A percentile compares a stretch with the other conserved stretches of the same genome.
These are phyloP conservation scores for Melampsora americana DNA, from an alignment of 1,284 basidiomycete species.

Conservation along the genomic window DNA sequence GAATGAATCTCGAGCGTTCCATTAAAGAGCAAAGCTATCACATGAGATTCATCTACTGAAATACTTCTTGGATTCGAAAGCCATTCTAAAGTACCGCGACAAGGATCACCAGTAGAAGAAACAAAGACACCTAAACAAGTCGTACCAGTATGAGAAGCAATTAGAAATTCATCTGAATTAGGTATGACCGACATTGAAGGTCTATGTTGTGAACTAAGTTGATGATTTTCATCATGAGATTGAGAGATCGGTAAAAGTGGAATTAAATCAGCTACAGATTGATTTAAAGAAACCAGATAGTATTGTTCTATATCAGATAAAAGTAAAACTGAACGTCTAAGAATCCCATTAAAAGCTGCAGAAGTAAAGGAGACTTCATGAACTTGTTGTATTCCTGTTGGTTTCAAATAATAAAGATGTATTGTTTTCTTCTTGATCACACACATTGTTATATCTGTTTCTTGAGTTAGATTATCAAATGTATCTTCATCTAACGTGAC, in stretches of 20 bases:
- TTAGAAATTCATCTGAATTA: slow-evolving; percentile 34
- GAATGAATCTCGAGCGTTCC: slow-evolving; percentile 31
- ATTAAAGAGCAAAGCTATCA: slow-evolving; percentile 40
- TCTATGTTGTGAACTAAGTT: slow-evolving; percentile 32
- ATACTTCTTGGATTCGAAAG: slow-evolving; percentile 34
- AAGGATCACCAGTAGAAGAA: slow-evolving; percentile 41
- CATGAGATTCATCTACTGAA: slow-evolving; percentile 25
- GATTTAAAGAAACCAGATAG: slow-evolving; percentile 23
- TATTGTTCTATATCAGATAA: slow-evolving; percentile 42
- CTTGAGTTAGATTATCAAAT: slow-evolving; percentile 11
- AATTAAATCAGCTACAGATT: slow-evolving; percentile 17
- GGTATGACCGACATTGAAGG: slow-evolving; percentile 41
- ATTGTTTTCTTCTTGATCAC: slow-evolving; percentile 40
- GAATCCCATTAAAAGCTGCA: slow-evolving; percentile 35
- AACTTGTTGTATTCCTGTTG: slow-evolving; percentile 26
- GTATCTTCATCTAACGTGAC: slow-evolving; percentile 34
- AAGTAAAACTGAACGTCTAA: slow-evolving; percentile 32
- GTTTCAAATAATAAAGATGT: slow-evolving; percentile 17
- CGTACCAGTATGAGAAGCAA: slow-evolving; percentile 39
- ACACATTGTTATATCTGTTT: slow-evolving; percentile 19
- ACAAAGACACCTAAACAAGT: slow-evolving; percentile 43
- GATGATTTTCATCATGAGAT: slow-evolving; percentile 7
- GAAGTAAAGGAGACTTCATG: slow-evolving; percentile 28
- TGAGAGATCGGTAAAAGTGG: slow-evolving; percentile 32
- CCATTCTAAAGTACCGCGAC: slow-evolving; percentile 39